A percentile compares a stretch with the other conserved stretches of the same genome.
These are phyloP conservation scores for Monascus ruber DNA, from an alignment of 2,329 filamentous ascomycete genomes.

Conservation along the genomic window DNA sequence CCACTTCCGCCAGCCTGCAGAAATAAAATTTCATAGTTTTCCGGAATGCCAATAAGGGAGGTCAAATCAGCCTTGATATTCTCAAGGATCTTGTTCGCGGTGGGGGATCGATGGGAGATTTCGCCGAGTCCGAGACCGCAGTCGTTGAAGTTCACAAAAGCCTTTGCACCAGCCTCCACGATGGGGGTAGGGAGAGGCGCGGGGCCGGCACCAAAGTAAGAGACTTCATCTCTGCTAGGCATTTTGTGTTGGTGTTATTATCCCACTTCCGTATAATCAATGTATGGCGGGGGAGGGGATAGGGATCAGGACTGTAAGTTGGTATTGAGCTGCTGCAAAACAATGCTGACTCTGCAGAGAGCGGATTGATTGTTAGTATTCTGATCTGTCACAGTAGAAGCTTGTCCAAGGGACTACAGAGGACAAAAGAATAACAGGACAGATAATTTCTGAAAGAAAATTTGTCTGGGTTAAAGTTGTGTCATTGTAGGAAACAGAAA, in stretches of 20 bases:
- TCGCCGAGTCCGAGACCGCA: constrained; percentile 54
- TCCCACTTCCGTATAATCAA: background rate
- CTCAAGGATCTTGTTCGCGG: constrained; percentile 68
- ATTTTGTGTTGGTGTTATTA: constrained; percentile 24
- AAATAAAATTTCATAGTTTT: constrained; percentile 73
- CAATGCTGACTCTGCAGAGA: too few species aligned
- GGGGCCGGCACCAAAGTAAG: constrained; percentile 84
- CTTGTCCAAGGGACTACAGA: too few species aligned
- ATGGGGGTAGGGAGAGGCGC: constrained; percentile 75
- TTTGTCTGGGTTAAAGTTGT: too few species aligned
- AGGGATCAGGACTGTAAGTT: too few species aligned
- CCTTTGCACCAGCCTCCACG: constrained; percentile 62
- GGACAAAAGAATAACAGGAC: too few species aligned
- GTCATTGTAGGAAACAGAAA: too few species aligned
- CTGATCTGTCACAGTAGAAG: too few species aligned
- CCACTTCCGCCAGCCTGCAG: constrained; percentile 69
- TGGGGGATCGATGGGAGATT: constrained; percentile 74
- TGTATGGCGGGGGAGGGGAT: too few species aligned
- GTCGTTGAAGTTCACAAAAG: constrained; percentile 69
- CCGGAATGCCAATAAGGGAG: constrained; percentile 66
- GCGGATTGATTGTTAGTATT: too few species aligned
- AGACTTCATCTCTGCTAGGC: constrained; percentile 62
- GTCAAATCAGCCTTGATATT: constrained; percentile 64
- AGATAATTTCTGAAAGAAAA: too few species aligned
- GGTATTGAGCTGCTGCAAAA: too few species aligned